A percentile compares a stretch with the other conserved stretches of the same genome.
Conservation (phyloP, 2,329 filamentous ascomycete genomes). For the Ramichloridium luteum region DNA sequence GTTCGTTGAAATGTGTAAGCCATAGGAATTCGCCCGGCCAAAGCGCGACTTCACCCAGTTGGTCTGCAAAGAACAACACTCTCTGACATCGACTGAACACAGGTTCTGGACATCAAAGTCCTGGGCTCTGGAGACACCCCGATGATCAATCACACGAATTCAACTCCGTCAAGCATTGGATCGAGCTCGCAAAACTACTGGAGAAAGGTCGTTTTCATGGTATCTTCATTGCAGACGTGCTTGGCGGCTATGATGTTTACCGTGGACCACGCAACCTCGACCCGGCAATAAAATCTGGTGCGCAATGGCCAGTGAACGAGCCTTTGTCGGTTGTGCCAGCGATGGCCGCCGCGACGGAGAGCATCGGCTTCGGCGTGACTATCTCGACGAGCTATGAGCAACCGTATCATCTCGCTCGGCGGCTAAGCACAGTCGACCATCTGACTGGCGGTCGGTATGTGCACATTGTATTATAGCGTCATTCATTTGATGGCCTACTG, state of each 20-base stretch:
- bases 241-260: slow-evolving; percentile 59
- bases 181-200: slow-evolving; percentile 46
- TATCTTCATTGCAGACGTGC: slow-evolving; percentile 55
- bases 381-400: slow-evolving; percentile 57
- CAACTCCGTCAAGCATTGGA: slow-evolving; percentile 49
- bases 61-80: slow-evolving; percentile 1
- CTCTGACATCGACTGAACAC: slow-evolving; percentile 16
- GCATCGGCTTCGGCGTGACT: slow-evolving; percentile 57
- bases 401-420: slow-evolving; percentile 53
- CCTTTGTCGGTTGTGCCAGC: slow-evolving; percentile 51
- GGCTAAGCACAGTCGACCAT: slow-evolving; percentile 56
- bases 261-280: slow-evolving; percentile 48
- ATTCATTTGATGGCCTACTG: too few species aligned
- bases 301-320: slow-evolving; percentile 62
- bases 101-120: slow-evolving; percentile 42
- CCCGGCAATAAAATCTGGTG: slow-evolving; percentile 48
- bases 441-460: slow-evolving; percentile 52
- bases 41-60: background rate
- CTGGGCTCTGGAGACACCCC: slow-evolving; percentile 52
- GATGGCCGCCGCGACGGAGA: slow-evolving; percentile 56
- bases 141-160: slow-evolving; percentile 51
- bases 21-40: background rate
- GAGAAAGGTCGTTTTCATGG: slow-evolving; percentile 53
- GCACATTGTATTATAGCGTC: too few species aligned
- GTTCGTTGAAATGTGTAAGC: slow-evolving; percentile 24